These are phyloP conservation scores for Fraxinus baroniana DNA, from an alignment of 305 asterid genomes.

Conservation along the genomic window DNA sequence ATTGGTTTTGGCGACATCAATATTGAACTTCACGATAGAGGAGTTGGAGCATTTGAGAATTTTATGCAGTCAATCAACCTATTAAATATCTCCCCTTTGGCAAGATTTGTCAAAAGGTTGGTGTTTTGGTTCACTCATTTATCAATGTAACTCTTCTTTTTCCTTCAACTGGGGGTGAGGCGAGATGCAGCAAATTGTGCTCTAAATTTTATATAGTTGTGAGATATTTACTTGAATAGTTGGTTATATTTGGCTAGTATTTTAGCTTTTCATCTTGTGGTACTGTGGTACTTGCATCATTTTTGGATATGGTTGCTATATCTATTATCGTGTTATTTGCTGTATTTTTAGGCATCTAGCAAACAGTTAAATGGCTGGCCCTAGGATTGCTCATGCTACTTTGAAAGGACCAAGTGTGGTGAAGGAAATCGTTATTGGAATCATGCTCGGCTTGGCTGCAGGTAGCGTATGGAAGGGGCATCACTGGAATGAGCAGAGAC, in stretches of 20 bases:
- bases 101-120: neutral
- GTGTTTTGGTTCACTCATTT: neutral
- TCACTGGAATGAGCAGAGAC: constrained; percentile 78
- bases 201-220: neutral
- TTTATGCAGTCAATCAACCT: neutral
- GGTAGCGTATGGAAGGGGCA: constrained; percentile 77
- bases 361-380: constrained; percentile 43
- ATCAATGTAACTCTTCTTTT: neutral
- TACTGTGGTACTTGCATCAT: neutral
- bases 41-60: neutral
- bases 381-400: constrained; percentile 67
- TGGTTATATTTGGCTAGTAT: neutral
- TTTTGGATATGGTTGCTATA: neutral
- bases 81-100: neutral
- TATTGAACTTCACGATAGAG: neutral
- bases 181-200: neutral
- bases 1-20: neutral
- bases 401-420: constrained; percentile 76
- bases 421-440: constrained; percentile 63
- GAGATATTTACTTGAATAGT: neutral
- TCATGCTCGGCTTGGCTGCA: constrained; percentile 54
- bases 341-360: neutral
- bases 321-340: neutral
- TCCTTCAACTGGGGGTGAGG: neutral
- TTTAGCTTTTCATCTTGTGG: neutral